Evolutionary conservation across 2,329 filamentous ascomycete species (phyloP).

Genomic region (Aspergillus amoenus): DNA sequence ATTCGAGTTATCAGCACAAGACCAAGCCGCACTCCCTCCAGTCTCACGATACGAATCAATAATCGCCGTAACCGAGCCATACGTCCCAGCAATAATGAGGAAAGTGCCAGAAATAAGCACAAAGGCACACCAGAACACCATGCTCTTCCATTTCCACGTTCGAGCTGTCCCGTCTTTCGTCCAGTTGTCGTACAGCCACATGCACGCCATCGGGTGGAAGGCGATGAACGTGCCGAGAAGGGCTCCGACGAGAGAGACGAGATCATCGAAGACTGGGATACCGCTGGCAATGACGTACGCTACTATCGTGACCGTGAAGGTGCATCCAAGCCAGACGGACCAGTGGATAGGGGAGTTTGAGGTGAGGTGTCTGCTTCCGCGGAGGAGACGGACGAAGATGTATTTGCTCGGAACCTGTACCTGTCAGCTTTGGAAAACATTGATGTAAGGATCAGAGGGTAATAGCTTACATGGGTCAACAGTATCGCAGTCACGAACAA

Average conservation of each 20-base stretch:
- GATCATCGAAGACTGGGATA: constrained; percentile 25
- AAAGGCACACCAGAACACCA: constrained; percentile 4
- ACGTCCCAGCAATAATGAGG: constrained; percentile 47
- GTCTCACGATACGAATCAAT: constrained; percentile 36
- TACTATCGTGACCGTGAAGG: constrained; percentile 17
- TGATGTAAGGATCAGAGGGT: too few relatives aligned
- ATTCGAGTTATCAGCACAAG: constrained; percentile 46
- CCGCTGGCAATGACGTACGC: constrained; percentile 30
- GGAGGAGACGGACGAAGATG: constrained; percentile 24
- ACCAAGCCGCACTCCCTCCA: constrained; percentile 41
- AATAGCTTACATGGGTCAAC: constrained; percentile 18
- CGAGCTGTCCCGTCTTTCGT: neutral
- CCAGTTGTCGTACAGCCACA: constrained; percentile 23
- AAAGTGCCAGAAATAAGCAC: constrained; percentile 36
- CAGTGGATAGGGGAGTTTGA: constrained; percentile 25
- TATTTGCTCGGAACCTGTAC: constrained; percentile 20
- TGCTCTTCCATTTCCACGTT: neutral
- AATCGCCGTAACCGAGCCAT: constrained; percentile 45
- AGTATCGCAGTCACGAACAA: constrained; percentile 29
- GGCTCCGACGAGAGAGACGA: constrained; percentile 27
- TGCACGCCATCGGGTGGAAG: constrained; percentile 19
- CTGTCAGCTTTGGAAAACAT: too few relatives aligned
- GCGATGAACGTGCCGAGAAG: constrained; percentile 22
- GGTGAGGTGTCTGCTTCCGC: constrained; percentile 21
- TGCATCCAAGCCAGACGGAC: constrained; percentile 25